Percentiles rank a stretch among this genome's conserved stretches.
These are phyloP conservation scores for Protomyces arabidopsidicola DNA, from an alignment of 1,139 yeast species.

Conservation along the genomic window DNA sequence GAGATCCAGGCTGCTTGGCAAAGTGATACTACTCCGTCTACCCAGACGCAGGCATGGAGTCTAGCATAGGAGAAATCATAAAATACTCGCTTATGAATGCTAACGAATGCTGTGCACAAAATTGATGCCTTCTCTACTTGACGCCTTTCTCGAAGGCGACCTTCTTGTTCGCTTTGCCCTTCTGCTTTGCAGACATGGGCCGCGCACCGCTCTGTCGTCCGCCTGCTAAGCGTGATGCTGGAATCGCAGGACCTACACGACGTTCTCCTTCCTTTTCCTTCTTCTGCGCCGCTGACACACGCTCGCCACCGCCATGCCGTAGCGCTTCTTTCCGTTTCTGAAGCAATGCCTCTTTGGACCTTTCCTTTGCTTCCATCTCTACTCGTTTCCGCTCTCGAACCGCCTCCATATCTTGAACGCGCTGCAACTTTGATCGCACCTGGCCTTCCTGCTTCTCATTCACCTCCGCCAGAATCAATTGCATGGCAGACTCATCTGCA, in stretches of 20 bases:
- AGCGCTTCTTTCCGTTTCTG: constrained; percentile 15
- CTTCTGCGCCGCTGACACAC: not conserved
- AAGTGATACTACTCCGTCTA: constrained; percentile 34
- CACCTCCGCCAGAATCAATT: constrained; percentile 21
- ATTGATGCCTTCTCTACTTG: not conserved
- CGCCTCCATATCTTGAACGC: constrained; percentile 25
- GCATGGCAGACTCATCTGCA: constrained; percentile 16
- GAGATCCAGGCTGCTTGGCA: constrained; percentile 54
- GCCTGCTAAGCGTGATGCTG: not conserved
- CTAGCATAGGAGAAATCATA: not conserved
- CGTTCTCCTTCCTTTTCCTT: not conserved
- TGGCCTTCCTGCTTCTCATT: constrained; percentile 23
- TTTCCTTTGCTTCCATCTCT: constrained; percentile 20
- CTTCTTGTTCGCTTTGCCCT: not conserved
- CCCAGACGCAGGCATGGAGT: not conserved
- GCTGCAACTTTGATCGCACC: constrained; percentile 21
- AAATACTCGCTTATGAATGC: not conserved
- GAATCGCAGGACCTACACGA: not conserved
- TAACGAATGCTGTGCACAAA: not conserved
- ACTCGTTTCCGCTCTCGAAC: constrained; percentile 21
- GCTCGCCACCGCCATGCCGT: not conserved
- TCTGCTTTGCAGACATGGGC: constrained; percentile 1
- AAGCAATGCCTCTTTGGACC: constrained; percentile 13
- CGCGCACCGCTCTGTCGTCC: not conserved
- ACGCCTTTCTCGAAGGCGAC: not conserved